Percentiles rank a stretch among this genome's conserved stretches.
phyloP scores from a whole-genome alignment of 2,329 filamentous ascomycete genomes.

The Gyromitra esculenta region DNA sequence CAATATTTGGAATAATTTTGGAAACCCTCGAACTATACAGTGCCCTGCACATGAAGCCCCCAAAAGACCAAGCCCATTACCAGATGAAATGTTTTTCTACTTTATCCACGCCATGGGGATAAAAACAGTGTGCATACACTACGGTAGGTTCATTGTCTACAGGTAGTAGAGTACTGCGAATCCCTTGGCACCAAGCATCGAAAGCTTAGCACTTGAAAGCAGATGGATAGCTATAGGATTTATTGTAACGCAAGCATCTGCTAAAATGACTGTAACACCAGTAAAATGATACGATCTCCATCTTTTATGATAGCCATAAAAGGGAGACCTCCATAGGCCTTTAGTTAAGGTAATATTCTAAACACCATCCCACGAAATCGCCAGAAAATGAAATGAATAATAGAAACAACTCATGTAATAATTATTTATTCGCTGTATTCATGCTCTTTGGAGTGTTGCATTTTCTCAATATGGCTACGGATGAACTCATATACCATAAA shows the following conservation, averaged over 20 bases:
- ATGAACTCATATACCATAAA: conserved; percentile 66
- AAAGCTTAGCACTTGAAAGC: background rate
- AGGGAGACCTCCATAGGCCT: background rate
- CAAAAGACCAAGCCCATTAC: no score
- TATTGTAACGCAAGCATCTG: background rate
- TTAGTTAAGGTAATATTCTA: background rate
- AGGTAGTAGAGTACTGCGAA: background rate
- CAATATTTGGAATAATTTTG: no score
- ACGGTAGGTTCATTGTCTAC: background rate
- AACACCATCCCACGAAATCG: background rate
- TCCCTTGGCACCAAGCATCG: background rate
- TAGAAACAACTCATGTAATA: conserved; percentile 7
- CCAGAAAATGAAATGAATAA: conserved; percentile 14
- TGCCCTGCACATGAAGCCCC: no score
- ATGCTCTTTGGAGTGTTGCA: conserved; percentile 40
- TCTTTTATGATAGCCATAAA: background rate
- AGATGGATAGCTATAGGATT: background rate
- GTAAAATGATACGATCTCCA: background rate
- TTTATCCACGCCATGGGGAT: no score
- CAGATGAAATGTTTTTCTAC: no score
- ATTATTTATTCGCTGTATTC: conserved; percentile 34
- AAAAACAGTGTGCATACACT: background rate
- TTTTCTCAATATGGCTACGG: conserved; percentile 61
- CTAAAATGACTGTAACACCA: background rate
- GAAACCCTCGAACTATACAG: no score